These are phyloP conservation scores for Lentithecium fluviatile DNA, from an alignment of 495 filamentous ascomycete genomes.

Conservation along the genomic window DNA sequence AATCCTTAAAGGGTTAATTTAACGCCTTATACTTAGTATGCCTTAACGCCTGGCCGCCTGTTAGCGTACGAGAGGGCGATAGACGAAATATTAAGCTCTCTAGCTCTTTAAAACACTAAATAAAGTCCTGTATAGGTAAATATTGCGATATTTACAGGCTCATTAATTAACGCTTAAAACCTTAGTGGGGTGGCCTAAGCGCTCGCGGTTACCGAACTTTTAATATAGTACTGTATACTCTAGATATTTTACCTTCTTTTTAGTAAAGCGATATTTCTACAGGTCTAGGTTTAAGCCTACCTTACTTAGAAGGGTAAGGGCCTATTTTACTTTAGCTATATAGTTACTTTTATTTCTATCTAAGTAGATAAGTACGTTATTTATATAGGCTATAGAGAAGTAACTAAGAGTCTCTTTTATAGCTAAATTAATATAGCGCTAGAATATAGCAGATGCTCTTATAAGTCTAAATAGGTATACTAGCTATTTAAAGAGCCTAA, in stretches of 20 bases:
- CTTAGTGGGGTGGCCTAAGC: no score
- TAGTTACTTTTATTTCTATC: neutral
- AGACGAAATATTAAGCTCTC: no score
- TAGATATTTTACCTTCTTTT: neutral
- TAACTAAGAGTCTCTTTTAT: neutral
- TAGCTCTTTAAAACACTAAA: no score
- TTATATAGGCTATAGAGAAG: neutral
- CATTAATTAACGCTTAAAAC: no score
- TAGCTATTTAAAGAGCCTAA: conserved; percentile 6
- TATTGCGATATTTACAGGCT: no score
- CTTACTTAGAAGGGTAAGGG: neutral
- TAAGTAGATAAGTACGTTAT: conserved; percentile 1
- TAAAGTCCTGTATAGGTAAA: no score
- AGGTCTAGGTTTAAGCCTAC: neutral
- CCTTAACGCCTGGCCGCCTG: no score
- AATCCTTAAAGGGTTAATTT: no score
- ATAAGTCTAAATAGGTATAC: neutral
- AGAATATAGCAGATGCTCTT: neutral
- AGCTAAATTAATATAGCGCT: neutral
- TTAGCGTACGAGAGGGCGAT: no score
- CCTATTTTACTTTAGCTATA: neutral
- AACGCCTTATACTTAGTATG: no score
- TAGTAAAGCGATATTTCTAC: neutral
- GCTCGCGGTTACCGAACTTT: no score
- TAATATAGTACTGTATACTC: conserved; percentile 9